These are phyloP conservation scores for Cryptosporidium baileyi DNA, from an alignment of 169 alveolate genomes.

Conservation along the genomic window DNA sequence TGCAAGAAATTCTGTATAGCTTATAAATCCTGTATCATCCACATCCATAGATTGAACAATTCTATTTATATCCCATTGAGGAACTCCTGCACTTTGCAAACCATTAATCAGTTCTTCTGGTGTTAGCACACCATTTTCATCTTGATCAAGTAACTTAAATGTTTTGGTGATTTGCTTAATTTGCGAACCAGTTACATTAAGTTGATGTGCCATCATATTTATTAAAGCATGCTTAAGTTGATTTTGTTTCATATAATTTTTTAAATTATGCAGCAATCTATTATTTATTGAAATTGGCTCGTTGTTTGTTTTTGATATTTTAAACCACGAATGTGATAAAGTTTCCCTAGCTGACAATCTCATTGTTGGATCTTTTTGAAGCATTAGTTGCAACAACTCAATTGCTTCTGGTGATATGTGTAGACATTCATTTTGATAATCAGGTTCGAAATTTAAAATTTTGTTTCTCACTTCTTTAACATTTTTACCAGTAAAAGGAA, in stretches of 20 bases:
- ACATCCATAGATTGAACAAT: constrained; percentile 78
- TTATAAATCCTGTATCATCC: constrained; percentile 77
- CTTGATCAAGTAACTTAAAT: constrained; percentile 72
- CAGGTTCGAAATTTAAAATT: constrained; percentile 70
- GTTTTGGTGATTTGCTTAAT: constrained; percentile 72
- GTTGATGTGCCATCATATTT: constrained; percentile 78
- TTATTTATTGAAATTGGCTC: constrained; percentile 33
- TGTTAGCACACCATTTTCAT: constrained; percentile 74
- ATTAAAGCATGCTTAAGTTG: constrained; percentile 76
- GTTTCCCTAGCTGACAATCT: constrained; percentile 80
- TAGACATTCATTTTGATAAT: constrained; percentile 76
- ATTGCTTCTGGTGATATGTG: constrained; percentile 80
- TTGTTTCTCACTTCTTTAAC: constrained; percentile 72
- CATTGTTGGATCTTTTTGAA: constrained; percentile 75
- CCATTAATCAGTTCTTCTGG: constrained; percentile 74
- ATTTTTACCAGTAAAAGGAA: constrained; percentile 86
- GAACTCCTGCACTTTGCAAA: constrained; percentile 73
- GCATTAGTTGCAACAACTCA: constrained; percentile 76
- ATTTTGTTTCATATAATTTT: constrained; percentile 74
- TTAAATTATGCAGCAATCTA: constrained; percentile 67
- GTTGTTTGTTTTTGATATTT: constrained; percentile 63
- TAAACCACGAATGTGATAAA: constrained; percentile 79
- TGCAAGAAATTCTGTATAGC: constrained; percentile 81
- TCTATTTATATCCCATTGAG: constrained; percentile 76
- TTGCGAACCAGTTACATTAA: constrained; percentile 74